Evolutionary conservation across 1,284 basidiomycete genomes (phyloP).

Genomic region (Trametes polyzona): DNA sequence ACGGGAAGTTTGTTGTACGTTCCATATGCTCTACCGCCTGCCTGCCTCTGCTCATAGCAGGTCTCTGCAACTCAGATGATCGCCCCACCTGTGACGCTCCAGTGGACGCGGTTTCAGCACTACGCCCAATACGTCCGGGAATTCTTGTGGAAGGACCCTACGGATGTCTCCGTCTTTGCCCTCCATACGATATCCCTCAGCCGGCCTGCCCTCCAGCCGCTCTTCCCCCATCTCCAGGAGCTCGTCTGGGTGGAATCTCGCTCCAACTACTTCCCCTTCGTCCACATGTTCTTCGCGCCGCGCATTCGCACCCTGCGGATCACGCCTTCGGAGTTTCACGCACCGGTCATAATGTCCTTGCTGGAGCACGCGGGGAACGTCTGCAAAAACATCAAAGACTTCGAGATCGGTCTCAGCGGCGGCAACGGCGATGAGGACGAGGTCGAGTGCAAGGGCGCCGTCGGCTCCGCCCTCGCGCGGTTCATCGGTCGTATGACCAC

Average conservation of each 20-base stretch:
- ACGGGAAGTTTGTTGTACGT: neutral
- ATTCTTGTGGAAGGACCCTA: neutral
- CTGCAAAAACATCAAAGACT: neutral
- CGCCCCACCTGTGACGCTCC: neutral
- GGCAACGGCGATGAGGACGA: neutral
- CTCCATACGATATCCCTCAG: neutral
- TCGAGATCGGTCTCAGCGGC: neutral
- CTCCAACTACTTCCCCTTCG: neutral
- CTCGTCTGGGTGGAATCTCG: neutral
- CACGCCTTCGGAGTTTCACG: neutral
- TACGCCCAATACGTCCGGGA: conserved; percentile 3
- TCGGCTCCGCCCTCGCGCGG: neutral
- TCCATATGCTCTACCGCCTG: neutral
- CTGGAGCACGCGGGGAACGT: neutral
- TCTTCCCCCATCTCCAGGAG: neutral
- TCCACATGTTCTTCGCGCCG: neutral
- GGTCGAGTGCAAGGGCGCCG: neutral
- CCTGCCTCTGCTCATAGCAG: neutral
- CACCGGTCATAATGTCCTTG: neutral
- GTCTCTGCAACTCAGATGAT: no score
- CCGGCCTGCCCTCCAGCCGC: neutral
- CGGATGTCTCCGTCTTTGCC: neutral
- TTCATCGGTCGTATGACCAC: neutral
- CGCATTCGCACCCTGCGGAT: neutral
- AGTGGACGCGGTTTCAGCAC: conserved; percentile 6